A percentile compares a stretch with the other conserved stretches of the same genome.
These are phyloP conservation scores for Suhomyces prunicola DNA, from an alignment of 805 yeast species.

Conservation along the genomic window DNA sequence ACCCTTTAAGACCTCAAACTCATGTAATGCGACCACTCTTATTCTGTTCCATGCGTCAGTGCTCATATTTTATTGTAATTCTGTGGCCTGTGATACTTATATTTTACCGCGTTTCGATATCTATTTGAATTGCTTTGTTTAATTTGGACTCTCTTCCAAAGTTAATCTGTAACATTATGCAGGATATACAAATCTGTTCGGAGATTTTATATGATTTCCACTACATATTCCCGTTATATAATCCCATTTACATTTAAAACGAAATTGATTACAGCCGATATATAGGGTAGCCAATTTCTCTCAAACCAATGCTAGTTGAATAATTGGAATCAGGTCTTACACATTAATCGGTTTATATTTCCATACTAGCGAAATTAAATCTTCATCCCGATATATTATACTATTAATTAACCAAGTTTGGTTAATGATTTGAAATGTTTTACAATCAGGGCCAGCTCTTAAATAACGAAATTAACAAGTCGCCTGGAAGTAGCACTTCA, in stretches of 20 bases:
- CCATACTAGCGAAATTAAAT: neutral
- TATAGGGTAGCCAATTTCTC: neutral
- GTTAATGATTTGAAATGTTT: neutral
- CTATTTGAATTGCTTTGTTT: constrained; percentile 1
- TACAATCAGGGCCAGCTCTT: neutral
- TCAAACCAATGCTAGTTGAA: neutral
- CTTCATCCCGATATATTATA: neutral
- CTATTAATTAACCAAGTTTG: neutral
- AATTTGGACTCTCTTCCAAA: neutral
- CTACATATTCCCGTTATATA: constrained; percentile 1
- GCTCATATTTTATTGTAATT: neutral
- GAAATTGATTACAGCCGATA: neutral
- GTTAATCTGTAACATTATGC: neutral
- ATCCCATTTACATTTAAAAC: neutral
- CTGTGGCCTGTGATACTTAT: neutral
- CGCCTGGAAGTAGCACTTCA: neutral
- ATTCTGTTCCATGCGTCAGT: neutral
- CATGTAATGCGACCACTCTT: neutral
- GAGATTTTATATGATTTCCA: neutral
- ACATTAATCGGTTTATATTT: neutral
- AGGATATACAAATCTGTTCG: neutral
- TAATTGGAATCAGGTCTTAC: neutral
- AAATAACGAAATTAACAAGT: neutral
- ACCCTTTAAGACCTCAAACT: neutral
- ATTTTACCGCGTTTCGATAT: neutral